A percentile compares a stretch with the other conserved stretches of the same genome.
Conservation (phyloP, 179 eudicot genomes). For the Beta lomatogona region DNA sequence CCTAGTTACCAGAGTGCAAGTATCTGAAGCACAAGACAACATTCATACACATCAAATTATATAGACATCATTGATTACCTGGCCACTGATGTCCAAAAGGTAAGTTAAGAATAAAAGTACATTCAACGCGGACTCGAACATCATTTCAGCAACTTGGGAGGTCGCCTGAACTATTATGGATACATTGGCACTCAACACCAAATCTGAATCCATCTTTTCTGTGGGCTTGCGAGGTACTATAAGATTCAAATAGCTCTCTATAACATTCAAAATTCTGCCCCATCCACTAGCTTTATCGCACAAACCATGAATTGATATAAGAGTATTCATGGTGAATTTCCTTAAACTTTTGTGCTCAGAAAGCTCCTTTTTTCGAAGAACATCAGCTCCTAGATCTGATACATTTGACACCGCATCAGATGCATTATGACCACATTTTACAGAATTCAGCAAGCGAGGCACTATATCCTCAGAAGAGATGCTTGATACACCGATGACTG, state of each 20-base stretch:
- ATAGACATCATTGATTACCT: slow-evolving; percentile 44
- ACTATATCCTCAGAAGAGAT: slow-evolving; percentile 74
- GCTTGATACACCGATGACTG: slow-evolving; percentile 54
- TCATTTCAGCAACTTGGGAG: slow-evolving; percentile 80
- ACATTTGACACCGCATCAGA: slow-evolving; percentile 49
- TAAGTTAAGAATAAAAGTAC: slow-evolving; percentile 73
- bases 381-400: slow-evolving; percentile 73
- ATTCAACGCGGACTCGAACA: slow-evolving; percentile 87
- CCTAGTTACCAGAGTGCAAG: slow-evolving; percentile 1
- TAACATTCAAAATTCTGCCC: slow-evolving; percentile 69
- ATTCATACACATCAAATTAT: background rate
- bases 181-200: slow-evolving; percentile 46
- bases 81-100: slow-evolving; percentile 77
- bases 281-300: slow-evolving; percentile 63
- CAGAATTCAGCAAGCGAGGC: slow-evolving; percentile 61
- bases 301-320: slow-evolving; percentile 65
- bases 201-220: slow-evolving; percentile 49
- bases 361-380: slow-evolving; percentile 69
- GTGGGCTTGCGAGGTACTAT: slow-evolving; percentile 69
- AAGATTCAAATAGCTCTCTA: slow-evolving; percentile 70
- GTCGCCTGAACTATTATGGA: slow-evolving; percentile 72
- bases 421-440: slow-evolving; percentile 69
- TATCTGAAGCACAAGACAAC: background rate
- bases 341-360: slow-evolving; percentile 73
- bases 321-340: slow-evolving; percentile 73